Evolutionary conservation across 129 eudicot species (phyloP).

Genomic region (Scalesia atractyloides): DNA sequence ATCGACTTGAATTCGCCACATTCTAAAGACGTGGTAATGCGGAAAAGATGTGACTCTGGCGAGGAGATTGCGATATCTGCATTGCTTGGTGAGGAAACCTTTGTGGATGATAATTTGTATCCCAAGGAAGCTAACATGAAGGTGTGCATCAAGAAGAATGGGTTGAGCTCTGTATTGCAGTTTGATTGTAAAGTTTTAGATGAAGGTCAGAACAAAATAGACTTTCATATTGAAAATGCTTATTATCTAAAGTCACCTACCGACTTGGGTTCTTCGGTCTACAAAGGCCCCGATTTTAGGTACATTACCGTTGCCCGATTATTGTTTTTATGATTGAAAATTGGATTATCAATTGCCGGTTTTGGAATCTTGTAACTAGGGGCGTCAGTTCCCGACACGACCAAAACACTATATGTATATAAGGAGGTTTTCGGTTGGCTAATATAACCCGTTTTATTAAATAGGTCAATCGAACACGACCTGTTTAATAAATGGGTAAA

Average conservation of each 20-base stretch:
- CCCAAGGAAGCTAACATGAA: conserved; percentile 70
- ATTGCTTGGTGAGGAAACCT: conserved; percentile 56
- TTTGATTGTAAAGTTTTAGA: conserved; percentile 67
- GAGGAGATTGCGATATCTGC: conserved; percentile 94
- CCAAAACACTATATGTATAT: no score
- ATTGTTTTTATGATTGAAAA: background rate
- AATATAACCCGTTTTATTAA: no score
- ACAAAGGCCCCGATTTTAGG: conserved; percentile 77
- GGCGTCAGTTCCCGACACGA: no score
- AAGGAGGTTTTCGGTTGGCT: no score
- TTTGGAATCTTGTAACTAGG: background rate
- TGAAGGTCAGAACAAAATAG: conserved; percentile 42
- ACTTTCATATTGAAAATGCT: conserved; percentile 49
- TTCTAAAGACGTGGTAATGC: conserved; percentile 62
- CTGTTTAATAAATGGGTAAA: no score
- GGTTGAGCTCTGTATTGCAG: conserved; percentile 70
- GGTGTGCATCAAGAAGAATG: conserved; percentile 71
- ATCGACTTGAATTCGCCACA: conserved; percentile 67
- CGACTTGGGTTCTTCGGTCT: conserved; percentile 45
- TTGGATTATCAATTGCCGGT: background rate
- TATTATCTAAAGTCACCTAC: conserved; percentile 50
- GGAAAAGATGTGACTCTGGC: conserved; percentile 63
- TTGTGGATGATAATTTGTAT: conserved; percentile 39
- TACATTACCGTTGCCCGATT: conserved; percentile 25
- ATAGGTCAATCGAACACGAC: no score